phyloP scores from a whole-genome alignment of 2,329 filamentous ascomycete species.

The Cytospora leucostoma region DNA sequence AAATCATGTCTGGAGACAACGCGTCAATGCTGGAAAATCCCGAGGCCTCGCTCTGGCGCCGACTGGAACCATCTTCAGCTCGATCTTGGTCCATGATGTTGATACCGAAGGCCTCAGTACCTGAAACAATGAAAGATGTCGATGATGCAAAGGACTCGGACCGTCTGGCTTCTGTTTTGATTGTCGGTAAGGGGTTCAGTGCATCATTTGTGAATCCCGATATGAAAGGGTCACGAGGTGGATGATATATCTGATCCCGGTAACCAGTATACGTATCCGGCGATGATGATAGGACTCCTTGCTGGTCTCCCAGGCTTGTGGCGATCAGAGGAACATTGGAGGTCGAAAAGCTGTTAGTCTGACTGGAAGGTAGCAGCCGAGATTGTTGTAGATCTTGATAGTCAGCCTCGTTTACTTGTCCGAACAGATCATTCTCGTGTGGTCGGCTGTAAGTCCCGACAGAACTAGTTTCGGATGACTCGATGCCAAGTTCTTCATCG shows the following conservation, averaged over 20 bases:
- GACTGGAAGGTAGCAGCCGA: conserved; percentile 8
- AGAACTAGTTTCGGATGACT: conserved; percentile 14
- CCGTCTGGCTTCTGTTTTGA: conserved; percentile 10
- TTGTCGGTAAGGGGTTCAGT: conserved; percentile 10
- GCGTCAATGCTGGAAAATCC: conserved; percentile 28
- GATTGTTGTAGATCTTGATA: conserved; percentile 6
- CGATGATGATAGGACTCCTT: conserved; percentile 18
- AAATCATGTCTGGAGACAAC: conserved; percentile 37
- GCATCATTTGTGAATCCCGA: conserved; percentile 15
- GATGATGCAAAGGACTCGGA: conserved; percentile 22
- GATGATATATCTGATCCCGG: conserved; percentile 14
- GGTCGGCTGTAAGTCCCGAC: background rate
- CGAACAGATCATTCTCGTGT: background rate
- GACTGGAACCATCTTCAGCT: conserved; percentile 22
- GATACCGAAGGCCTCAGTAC: conserved; percentile 22
- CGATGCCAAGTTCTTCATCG: conserved; percentile 12
- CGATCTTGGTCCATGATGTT: conserved; percentile 29
- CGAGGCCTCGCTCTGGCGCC: conserved; percentile 26
- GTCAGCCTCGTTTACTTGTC: background rate
- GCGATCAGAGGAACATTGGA: conserved; percentile 12
- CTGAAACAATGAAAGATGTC: conserved; percentile 22
- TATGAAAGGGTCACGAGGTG: conserved; percentile 17
- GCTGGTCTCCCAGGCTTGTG: conserved; percentile 11
- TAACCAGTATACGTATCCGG: conserved; percentile 16
- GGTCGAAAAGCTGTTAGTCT: conserved; percentile 7